Conservation (phyloP, 768 basidiomycete species). For the Rossbeevera mucosa region DNA sequence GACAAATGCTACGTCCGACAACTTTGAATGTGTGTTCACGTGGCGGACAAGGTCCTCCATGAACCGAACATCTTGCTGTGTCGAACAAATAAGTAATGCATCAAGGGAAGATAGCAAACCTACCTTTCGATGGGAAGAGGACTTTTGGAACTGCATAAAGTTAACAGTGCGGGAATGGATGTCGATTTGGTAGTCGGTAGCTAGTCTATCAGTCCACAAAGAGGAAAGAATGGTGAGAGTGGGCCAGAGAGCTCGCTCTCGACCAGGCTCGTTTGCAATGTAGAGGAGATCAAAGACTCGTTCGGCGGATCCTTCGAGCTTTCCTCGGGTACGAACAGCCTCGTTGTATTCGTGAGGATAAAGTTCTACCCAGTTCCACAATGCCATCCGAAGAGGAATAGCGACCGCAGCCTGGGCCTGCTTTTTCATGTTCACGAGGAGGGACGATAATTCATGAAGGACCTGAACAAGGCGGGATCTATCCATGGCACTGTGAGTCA, state of each 20-base stretch:
- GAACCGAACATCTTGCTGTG: conserved; percentile 48
- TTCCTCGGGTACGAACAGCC: conserved; percentile 54
- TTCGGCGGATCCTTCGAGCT: conserved; percentile 78
- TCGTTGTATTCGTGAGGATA: conserved; percentile 79
- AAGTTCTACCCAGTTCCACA: conserved; percentile 89
- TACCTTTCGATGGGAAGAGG: conserved; percentile 30
- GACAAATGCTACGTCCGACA: conserved; percentile 62
- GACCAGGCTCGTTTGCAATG: conserved; percentile 38
- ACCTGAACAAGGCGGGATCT: conserved; percentile 61
- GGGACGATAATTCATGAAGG: conserved; percentile 74
- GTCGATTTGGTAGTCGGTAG: conserved; percentile 48
- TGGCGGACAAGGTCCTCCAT: conserved; percentile 59
- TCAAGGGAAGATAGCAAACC: not conserved
- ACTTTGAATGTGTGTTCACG: conserved; percentile 48
- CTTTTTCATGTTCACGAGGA: conserved; percentile 76
- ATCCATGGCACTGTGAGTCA: conserved; percentile 76
- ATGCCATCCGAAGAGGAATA: conserved; percentile 63
- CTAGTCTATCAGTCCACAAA: conserved; percentile 69
- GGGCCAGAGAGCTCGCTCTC: conserved; percentile 69
- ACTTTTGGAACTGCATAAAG: conserved; percentile 29
- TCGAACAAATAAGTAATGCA: not conserved
- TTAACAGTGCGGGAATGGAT: conserved; percentile 29
- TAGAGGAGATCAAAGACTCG: conserved; percentile 80
- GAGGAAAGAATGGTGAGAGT: conserved; percentile 70
- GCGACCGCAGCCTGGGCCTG: conserved; percentile 72